Percentiles rank a stretch among this genome's conserved stretches.
Evolutionary conservation across 1,284 basidiomycete genomes (phyloP).

Genomic region (Vanrija sp.): DNA sequence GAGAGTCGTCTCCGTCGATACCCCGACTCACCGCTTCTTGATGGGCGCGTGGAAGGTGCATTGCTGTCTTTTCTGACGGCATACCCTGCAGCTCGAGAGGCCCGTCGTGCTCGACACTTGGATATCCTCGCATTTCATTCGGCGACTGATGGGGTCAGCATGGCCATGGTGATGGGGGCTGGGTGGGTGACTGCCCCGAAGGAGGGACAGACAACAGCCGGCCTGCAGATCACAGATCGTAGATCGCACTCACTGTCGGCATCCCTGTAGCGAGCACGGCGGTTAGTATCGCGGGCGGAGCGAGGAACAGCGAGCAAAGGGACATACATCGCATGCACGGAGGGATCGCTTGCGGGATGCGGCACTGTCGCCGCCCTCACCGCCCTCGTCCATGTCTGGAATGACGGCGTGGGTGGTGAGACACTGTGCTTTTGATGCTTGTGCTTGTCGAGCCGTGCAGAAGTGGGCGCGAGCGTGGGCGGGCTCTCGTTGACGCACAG

Average conservation of each 20-base stretch:
- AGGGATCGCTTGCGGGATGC: slow-evolving; percentile 12
- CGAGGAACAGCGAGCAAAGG: not conserved
- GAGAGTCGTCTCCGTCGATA: not conserved
- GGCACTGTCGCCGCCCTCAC: too few relatives aligned
- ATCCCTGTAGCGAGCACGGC: slow-evolving; percentile 9
- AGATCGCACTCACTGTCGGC: slow-evolving; percentile 15
- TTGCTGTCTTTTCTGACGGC: slow-evolving; percentile 20
- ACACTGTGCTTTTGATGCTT: too few relatives aligned
- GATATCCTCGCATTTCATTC: slow-evolving; percentile 28
- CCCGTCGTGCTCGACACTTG: slow-evolving; percentile 2
- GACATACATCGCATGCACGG: slow-evolving; percentile 22
- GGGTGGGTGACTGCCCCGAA: not conserved
- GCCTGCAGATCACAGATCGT: too few relatives aligned
- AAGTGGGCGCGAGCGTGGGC: too few relatives aligned
- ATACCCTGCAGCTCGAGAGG: slow-evolving; percentile 18
- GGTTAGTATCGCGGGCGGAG: not conserved
- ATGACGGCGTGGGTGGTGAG: too few relatives aligned
- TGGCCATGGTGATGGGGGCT: not conserved
- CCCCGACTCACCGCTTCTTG: slow-evolving; percentile 24
- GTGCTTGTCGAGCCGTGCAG: too few relatives aligned
- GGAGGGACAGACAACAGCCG: too few relatives aligned
- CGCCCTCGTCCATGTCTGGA: too few relatives aligned
- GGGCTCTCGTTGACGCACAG: too few relatives aligned
- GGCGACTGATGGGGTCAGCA: slow-evolving; percentile 13
- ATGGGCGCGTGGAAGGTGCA: slow-evolving; percentile 28